Evolutionary conservation across 768 basidiomycete species (phyloP).

Genomic region (Podaxis sp.): DNA sequence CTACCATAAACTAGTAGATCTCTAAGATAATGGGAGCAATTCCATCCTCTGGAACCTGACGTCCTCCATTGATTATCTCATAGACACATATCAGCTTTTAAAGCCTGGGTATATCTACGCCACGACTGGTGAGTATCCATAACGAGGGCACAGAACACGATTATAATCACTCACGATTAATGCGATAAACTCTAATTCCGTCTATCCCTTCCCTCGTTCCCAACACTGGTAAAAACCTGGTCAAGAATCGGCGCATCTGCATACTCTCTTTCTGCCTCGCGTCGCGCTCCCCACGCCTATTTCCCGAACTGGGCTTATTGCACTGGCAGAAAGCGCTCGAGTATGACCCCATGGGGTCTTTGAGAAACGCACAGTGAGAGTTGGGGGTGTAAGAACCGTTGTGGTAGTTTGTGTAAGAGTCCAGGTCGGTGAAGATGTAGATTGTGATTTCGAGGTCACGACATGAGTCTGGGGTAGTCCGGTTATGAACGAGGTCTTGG

Average conservation of each 20-base stretch:
- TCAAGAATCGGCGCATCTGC: not conserved
- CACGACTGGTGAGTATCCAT: not conserved
- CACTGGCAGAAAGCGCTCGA: not conserved
- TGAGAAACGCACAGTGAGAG: not conserved
- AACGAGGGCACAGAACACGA: not conserved
- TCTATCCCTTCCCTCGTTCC: not conserved
- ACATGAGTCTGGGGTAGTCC: not conserved
- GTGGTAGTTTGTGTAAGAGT: not conserved
- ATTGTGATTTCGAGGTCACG: slow-evolving; percentile 6
- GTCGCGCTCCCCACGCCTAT: not conserved
- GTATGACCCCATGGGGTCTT: slow-evolving; percentile 1
- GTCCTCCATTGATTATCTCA: too few relatives aligned
- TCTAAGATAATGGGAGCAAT: too few relatives aligned
- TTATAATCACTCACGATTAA: slow-evolving; percentile 2
- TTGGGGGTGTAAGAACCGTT: not conserved
- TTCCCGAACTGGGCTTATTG: not conserved
- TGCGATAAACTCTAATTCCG: not conserved
- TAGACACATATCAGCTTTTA: not conserved
- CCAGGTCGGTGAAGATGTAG: slow-evolving; percentile 10
- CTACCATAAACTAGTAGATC: too few relatives aligned
- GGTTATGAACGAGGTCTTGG: not conserved
- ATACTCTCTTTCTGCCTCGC: not conserved
- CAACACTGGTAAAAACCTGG: slow-evolving; percentile 1
- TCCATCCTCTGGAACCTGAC: too few relatives aligned
- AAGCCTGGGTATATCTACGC: slow-evolving; percentile 8